Evolutionary conservation across 768 basidiomycete genomes (phyloP).

Genomic region (Pilatotrama ljubarskyi): DNA sequence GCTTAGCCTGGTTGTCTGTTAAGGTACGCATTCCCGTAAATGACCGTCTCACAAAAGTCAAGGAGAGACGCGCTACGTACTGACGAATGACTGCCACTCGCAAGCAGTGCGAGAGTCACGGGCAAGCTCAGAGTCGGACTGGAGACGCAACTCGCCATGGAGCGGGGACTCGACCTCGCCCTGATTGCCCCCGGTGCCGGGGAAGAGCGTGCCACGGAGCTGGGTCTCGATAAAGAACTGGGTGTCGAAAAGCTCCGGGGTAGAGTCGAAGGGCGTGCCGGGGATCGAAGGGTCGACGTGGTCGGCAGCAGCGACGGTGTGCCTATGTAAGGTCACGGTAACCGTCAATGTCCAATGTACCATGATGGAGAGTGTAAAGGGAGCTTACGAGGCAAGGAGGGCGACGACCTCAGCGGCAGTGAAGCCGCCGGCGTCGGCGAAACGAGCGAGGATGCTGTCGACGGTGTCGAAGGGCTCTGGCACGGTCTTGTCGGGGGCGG

Average conservation of each 20-base stretch:
- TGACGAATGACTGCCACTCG: conserved; percentile 31
- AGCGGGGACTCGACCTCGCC: conserved; percentile 28
- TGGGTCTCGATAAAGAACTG: conserved; percentile 40
- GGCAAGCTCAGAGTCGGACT: conserved; percentile 29
- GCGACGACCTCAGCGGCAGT: conserved; percentile 24
- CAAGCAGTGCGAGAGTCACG: conserved; percentile 29
- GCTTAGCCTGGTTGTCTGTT: conserved; percentile 25
- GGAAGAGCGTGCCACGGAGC: conserved; percentile 35
- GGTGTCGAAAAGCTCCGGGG: conserved; percentile 29
- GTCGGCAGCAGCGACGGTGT: conserved; percentile 30
- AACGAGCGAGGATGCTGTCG: conserved; percentile 29
- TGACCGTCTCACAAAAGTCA: background rate
- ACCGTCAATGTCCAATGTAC: too few relatives aligned
- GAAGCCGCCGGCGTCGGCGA: conserved; percentile 29
- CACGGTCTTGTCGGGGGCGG: conserved; percentile 18
- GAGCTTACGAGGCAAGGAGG: conserved; percentile 26
- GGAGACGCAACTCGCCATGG: conserved; percentile 28
- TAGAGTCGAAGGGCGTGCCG: conserved; percentile 28
- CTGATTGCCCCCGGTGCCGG: conserved; percentile 22
- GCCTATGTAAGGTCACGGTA: too few relatives aligned
- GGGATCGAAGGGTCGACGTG: conserved; percentile 26
- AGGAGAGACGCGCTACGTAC: background rate
- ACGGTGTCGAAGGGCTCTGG: conserved; percentile 28
- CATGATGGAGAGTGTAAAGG: background rate
- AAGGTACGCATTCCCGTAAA: too few relatives aligned